Base-by-base conservation (phyloP, 345 rosid species). In the Eucalyptus erythrocorys region DNA sequence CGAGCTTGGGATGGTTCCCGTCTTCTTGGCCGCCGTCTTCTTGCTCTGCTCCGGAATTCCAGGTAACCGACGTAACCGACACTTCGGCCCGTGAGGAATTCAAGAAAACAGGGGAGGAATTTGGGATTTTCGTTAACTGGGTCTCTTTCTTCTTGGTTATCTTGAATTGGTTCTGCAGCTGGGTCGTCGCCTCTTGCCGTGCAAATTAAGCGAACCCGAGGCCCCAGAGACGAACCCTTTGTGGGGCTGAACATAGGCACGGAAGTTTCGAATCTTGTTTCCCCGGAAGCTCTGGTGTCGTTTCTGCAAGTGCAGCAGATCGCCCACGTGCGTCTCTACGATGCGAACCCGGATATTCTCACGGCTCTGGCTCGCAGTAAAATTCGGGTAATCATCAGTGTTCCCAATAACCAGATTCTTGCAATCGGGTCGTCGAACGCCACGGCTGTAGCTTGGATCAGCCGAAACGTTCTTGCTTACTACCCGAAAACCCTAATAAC, bases 321-420 rank as follows among this genome's bases (percentile, higher is more conserved):
- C 71, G 92, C 95, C n/a, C 99, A 98, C 51, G 87, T 97, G 53
- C 93, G 99, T 17, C 90, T 98, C 12, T 97, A 95, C 88, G 99
- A 97, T 89, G 97, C 98, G 27, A 93, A 95, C 90, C 96, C 94
- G n/a, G 98, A 95, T 40, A 91, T 96, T 37, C 98, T 98, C 87
- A 94, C 92, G 59, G 95, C 99, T 43, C 90, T 98, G 91, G 92
- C 99, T 10, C 95, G 93, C 91, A 95, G 99, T 89, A 96, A 97
- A 95, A 97, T 97, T 90, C 94, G 94, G 87, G 99, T 97, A 89
- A 93, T 95, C 32, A 92, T 96, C 90, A 94, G 98, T 40, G 97
- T 98, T 26, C 99, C 99, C 14, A 98, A 98, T 88, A 95, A 97
- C 85, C 98, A 98, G 94, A 93, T 98, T 87, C 96, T 97, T 64